Evolutionary conservation across 805 yeast genomes (phyloP).

Genomic region (Ogataea methanolica): DNA sequence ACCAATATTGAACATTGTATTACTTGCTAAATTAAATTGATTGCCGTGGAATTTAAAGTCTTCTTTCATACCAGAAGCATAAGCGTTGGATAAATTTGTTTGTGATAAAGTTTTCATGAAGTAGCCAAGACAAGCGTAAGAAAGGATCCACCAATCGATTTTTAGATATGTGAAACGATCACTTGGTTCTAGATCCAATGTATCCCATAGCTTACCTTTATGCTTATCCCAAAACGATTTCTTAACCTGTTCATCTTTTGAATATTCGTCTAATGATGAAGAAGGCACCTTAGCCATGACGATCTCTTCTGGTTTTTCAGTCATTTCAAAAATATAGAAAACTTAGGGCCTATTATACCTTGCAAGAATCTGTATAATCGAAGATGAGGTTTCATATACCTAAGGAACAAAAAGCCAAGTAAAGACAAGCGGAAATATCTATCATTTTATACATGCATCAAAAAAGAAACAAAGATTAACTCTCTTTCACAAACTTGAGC

Average conservation of each 20-base stretch:
- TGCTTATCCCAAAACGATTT: slow-evolving; percentile 12
- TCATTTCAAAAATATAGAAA: neutral
- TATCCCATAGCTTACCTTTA: slow-evolving; percentile 15
- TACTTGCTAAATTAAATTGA: slow-evolving; percentile 2
- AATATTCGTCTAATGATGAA: neutral
- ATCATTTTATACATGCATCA: no score
- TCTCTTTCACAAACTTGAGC: no score
- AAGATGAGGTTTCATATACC: no score
- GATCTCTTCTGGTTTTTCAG: neutral
- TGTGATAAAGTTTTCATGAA: slow-evolving; percentile 53
- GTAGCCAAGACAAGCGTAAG: slow-evolving; percentile 38
- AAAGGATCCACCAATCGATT: slow-evolving; percentile 28
- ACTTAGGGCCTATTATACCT: neutral
- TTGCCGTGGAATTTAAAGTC: slow-evolving; percentile 19
- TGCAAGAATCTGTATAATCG: no score
- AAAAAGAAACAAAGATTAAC: no score
- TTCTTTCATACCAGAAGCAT: slow-evolving; percentile 58
- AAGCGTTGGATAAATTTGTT: slow-evolving; percentile 48
- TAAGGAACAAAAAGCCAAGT: neutral
- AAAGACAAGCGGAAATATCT: neutral
- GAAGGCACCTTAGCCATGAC: neutral
- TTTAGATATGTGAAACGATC: slow-evolving; percentile 36
- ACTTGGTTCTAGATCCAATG: slow-evolving; percentile 34
- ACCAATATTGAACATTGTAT: slow-evolving; percentile 30
- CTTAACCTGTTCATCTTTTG: neutral